Percentiles rank a stretch among this genome's conserved stretches.
These are phyloP conservation scores for Xylogone sp. DNA, from an alignment of 2,329 filamentous ascomycete species.

Conservation along the genomic window DNA sequence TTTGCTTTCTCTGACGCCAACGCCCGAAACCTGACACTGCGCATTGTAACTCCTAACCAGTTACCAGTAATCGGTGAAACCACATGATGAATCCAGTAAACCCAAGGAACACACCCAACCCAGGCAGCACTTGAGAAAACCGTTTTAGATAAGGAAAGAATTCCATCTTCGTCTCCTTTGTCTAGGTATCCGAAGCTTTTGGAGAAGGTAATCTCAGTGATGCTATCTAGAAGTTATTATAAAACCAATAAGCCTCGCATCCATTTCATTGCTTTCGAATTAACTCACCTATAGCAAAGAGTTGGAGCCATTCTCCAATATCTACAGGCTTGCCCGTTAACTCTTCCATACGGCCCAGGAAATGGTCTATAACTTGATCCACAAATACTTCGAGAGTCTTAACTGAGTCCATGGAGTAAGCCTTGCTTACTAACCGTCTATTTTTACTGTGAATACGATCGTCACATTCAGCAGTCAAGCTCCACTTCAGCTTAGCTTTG, in stretches of 20 bases:
- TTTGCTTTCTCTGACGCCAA: background rate
- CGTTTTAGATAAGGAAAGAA: slow-evolving; percentile 11
- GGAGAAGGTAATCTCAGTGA: slow-evolving; percentile 40
- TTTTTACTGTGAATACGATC: background rate
- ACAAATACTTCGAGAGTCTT: background rate
- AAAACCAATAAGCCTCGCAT: background rate
- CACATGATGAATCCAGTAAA: background rate
- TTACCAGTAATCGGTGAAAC: background rate
- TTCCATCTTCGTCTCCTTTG: slow-evolving; percentile 35
- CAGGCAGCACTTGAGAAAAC: background rate
- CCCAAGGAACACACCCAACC: background rate
- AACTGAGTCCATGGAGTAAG: background rate
- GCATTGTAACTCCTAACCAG: background rate
- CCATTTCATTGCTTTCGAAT: background rate
- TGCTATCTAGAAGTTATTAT: slow-evolving; percentile 32
- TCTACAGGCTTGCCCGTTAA: background rate
- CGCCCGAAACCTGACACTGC: background rate
- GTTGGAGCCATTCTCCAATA: background rate
- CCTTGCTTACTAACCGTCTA: background rate
- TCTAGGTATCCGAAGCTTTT: slow-evolving; percentile 38
- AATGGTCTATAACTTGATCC: background rate
- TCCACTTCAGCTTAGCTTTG: background rate
- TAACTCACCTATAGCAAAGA: background rate
- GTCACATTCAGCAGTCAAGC: background rate
- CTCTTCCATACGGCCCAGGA: background rate